Base-by-base conservation (phyloP, 1,284 basidiomycete species). In the Bondarzewia mesenterica region DNA sequence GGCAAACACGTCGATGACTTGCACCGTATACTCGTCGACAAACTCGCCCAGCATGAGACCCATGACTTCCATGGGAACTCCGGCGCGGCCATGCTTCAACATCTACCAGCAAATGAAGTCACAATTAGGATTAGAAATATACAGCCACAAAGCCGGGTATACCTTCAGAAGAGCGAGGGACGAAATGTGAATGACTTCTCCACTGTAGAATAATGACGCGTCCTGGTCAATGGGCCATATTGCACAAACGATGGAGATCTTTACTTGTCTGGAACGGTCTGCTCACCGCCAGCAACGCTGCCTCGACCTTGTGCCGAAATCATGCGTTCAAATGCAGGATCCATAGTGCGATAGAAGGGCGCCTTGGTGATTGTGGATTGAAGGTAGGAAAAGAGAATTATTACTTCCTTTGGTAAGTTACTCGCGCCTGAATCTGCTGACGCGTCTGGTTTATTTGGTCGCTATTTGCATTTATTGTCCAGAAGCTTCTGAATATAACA, bases 1-100 rank as follows among this genome's bases (percentile, higher is more conserved):
- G 41, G 96, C 96, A 63, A 99, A 99, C 53, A 99, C 96, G 63
- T 99, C 96, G 63, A 98, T 89, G 48, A 97, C 94, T 64, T 95
- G 86, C 18, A 95, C 89, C 0, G 93, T 97, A 71, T 97, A 99
- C 63, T 99, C 96, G 71, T 99, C 96, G 42, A 99, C 91, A 58
- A 99, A 99, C 65, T 98, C 94, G 22, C 96, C 96, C 23, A 99
- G 78, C 91, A 99, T 95, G 50, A 99, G 81, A 57, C 96, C 96
- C 96, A 99, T 99, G 59, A 99, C 96, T 70, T 99, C 96, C 90
- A 99, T 96, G 10, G 96, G 96, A 32, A 99, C 96, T 58, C 96
- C 96, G 25, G 96, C 95, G 48, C 96, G 85, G 16, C 96, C 96
- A 64, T 99, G 96, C 71, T 99, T 99, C 57, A 99, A 76, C 96